A percentile compares a stretch with the other conserved stretches of the same genome.
Evolutionary conservation across 2,329 filamentous ascomycete genomes (phyloP).

Genomic region (Exophiala aquamarina): DNA sequence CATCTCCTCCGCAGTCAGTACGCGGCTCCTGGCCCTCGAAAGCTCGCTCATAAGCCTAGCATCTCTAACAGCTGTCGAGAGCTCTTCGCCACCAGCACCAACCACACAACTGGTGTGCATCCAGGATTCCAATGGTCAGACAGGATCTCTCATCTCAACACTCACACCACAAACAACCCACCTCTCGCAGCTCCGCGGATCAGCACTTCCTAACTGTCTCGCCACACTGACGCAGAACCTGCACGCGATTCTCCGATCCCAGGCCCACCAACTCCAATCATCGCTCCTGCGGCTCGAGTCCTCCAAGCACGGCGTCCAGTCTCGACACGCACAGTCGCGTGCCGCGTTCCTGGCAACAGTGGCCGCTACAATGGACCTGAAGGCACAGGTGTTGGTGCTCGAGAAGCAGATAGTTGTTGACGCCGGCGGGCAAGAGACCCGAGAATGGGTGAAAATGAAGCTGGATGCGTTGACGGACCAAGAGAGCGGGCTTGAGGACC

Average conservation of each 20-base stretch:
- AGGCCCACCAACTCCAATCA: conserved; percentile 9
- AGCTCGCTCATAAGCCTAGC: neutral
- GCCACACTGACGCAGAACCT: conserved; percentile 5
- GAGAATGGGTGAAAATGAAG: conserved; percentile 16
- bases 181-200: conserved; percentile 6
- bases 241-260: conserved; percentile 7
- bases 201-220: conserved; percentile 5
- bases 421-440: no score
- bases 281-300: conserved; percentile 22
- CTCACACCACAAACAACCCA: conserved; percentile 5
- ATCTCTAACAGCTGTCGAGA: neutral
- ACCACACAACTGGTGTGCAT: neutral
- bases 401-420: conserved; percentile 30
- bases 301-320: conserved; percentile 23
- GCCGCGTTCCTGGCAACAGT: conserved; percentile 21
- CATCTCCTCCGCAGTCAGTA: neutral
- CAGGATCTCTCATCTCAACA: conserved; percentile 1
- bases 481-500: conserved; percentile 36
- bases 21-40: neutral
- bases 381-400: conserved; percentile 18
- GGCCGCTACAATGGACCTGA: conserved; percentile 22
- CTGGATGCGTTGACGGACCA: no score
- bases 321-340: conserved; percentile 15
- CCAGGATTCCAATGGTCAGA: conserved; percentile 1
- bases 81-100: neutral